Conservation (phyloP, 179 eudicot species). For the Pouteria campechiana region DNA sequence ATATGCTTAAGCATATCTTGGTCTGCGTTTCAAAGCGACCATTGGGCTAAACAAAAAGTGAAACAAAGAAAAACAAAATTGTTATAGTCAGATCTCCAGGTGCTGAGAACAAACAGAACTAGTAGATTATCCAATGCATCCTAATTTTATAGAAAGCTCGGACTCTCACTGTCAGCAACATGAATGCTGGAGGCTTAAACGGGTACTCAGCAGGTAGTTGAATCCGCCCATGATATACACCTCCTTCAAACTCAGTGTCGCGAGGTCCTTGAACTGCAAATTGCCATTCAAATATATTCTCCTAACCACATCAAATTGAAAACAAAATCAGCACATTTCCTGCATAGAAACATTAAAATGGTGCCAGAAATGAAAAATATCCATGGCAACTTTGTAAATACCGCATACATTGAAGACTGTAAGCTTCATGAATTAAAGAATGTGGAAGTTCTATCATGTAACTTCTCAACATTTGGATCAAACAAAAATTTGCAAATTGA, state of each 20-base stretch:
- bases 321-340: not conserved
- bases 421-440: too few relatives aligned
- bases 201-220: conserved; percentile 95
- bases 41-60: conserved; percentile 58
- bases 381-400: too few relatives aligned
- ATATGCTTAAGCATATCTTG: conserved; percentile 93
- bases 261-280: conserved; percentile 89
- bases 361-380: too few relatives aligned
- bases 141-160: not conserved
- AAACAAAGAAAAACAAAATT: not conserved
- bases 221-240: conserved; percentile 92
- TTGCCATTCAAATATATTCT: conserved; percentile 97
- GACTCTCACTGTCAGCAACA: conserved; percentile 72
- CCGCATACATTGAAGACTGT: too few relatives aligned
- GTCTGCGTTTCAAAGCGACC: conserved; percentile 99
- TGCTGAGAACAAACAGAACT: not conserved
- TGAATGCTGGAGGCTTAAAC: conserved; percentile 89
- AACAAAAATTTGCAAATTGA: not conserved
- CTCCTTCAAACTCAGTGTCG: conserved; percentile 94
- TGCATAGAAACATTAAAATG: not conserved
- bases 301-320: conserved; percentile 29
- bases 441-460: too few relatives aligned
- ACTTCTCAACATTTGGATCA: not conserved
- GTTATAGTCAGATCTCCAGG: not conserved
- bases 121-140: too few relatives aligned